Base-by-base conservation (phyloP, 805 yeast species). In the Wickerhamomyces alni region DNA sequence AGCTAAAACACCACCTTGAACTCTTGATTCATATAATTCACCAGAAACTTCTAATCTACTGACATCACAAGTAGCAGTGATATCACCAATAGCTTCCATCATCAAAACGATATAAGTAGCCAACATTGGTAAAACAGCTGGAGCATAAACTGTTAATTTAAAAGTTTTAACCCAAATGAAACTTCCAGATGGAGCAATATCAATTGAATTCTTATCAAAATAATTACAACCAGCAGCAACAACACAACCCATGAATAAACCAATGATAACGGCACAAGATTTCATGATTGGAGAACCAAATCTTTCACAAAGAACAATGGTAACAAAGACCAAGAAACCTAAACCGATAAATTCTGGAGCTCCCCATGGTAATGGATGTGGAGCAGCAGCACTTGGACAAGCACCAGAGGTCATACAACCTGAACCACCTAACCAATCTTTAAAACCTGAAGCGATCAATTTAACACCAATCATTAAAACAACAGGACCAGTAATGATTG, bases 231-330 rank as follows among this genome's bases (percentile, higher is more conserved):
- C 96, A 43, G 94, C 95, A 28, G 93, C 95, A 35, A 88, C 93
- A 45, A 88, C 84, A 67, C 96, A 87, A 25, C 96, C 96, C 28
- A 86, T 78, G 21, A 89, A 64, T 42, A 88, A 67, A 28, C 96
- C 96, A 30, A 81, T 65, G 50, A 88, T 84, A 37, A 88, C 95
- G 2, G 96, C 93, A 72, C 96, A 87, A 2, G 95, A 84, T 57
- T 84, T 87, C 93, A 88, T 84, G 54, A 88, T 83, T 40, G 97
- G 97, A 17, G 96, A 78, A 21, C 97, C 97, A 73, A 83, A 88
- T 58, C 78, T 77, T 61, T 89, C 96, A 54, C 83, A 74, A 25
- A 87, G 39, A 41, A 88, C 71, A 54, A 89, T 87, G 6, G 86
- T 67, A 21, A 77, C 71, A 55, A 75, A 85, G 10, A 87, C 96